Conservation (phyloP, 2,329 filamentous ascomycete species). For the Verticillium zaregamsianum region DNA sequence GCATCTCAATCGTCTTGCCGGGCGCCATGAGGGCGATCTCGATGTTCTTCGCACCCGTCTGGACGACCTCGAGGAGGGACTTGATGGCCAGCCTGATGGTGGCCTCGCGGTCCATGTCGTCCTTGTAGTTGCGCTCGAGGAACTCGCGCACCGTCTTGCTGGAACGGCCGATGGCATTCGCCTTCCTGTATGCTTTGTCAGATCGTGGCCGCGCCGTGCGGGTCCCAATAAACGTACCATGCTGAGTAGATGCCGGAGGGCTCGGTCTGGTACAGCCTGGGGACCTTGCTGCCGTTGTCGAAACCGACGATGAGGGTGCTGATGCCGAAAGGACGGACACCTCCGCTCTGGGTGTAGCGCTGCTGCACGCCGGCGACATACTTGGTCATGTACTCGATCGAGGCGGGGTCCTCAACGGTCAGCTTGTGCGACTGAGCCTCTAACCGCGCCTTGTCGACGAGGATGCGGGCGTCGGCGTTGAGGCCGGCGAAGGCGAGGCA, state of each 20-base stretch:
- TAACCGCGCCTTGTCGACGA: conserved; percentile 95
- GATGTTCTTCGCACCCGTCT: conserved; percentile 99
- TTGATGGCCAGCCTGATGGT: conserved; percentile 98
- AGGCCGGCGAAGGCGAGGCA: conserved; percentile 95
- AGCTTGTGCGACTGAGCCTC: conserved; percentile 97
- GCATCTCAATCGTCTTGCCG: conserved; percentile 85
- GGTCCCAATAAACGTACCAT: conserved; percentile 59
- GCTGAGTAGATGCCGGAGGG: conserved; percentile 99
- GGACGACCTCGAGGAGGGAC: conserved; percentile 94
- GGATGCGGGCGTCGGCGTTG: conserved; percentile 95
- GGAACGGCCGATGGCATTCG: conserved; percentile 95
- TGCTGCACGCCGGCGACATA: conserved; percentile 98
- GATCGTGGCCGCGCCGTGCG: not conserved
- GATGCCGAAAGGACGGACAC: conserved; percentile 97
- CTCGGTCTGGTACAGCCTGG: conserved; percentile 94
- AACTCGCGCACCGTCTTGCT: conserved; percentile 99
- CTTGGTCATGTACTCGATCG: conserved; percentile 99
- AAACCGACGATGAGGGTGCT: conserved; percentile 95
- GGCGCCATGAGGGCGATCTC: conserved; percentile 98
- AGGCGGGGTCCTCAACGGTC: conserved; percentile 94
- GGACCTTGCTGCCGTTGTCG: conserved; percentile 84
- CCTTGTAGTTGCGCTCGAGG: conserved; percentile 97
- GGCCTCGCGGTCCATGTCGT: conserved; percentile 92
- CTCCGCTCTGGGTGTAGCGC: conserved; percentile 97
- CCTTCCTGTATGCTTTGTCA: conserved; percentile 67